Conservation (phyloP, 1,139 yeast genomes). For the Nakaseomyces sp. region DNA sequence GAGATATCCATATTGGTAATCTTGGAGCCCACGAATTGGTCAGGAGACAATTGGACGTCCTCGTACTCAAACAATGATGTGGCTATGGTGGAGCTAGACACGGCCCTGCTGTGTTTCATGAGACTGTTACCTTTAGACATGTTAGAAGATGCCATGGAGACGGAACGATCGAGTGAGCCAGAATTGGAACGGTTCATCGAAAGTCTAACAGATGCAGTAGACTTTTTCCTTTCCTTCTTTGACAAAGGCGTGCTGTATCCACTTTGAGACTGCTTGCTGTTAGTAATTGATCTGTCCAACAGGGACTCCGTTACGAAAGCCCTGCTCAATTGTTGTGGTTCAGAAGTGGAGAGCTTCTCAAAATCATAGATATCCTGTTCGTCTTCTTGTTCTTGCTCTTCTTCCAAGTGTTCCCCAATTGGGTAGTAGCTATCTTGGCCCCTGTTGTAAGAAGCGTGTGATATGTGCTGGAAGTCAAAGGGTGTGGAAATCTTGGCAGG, state of each 20-base stretch:
- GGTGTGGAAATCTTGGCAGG: constrained; percentile 20
- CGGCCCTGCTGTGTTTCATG: constrained; percentile 19
- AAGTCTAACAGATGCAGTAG: constrained; percentile 8
- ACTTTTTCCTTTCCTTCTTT: background rate
- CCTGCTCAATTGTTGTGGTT: background rate
- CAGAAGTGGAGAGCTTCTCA: background rate
- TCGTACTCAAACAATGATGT: constrained; percentile 25
- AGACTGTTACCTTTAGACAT: constrained; percentile 13
- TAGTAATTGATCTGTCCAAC: background rate
- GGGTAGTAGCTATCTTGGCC: background rate
- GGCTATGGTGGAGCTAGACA: constrained; percentile 28
- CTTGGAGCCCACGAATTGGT: background rate
- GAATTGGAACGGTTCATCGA: constrained; percentile 9
- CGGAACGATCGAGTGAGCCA: constrained; percentile 16
- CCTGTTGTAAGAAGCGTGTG: constrained; percentile 20
- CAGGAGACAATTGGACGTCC: constrained; percentile 11
- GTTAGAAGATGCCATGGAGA: constrained; percentile 20
- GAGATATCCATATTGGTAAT: background rate
- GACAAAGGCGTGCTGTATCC: background rate
- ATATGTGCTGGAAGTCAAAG: constrained; percentile 28
- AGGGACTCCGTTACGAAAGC: constrained; percentile 25
- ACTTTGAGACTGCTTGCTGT: background rate
- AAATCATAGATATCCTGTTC: background rate
- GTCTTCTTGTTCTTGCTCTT: background rate
- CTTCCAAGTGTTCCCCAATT: background rate